Base-by-base conservation (phyloP, 345 rosid species). In the Populus euphratica region DNA sequence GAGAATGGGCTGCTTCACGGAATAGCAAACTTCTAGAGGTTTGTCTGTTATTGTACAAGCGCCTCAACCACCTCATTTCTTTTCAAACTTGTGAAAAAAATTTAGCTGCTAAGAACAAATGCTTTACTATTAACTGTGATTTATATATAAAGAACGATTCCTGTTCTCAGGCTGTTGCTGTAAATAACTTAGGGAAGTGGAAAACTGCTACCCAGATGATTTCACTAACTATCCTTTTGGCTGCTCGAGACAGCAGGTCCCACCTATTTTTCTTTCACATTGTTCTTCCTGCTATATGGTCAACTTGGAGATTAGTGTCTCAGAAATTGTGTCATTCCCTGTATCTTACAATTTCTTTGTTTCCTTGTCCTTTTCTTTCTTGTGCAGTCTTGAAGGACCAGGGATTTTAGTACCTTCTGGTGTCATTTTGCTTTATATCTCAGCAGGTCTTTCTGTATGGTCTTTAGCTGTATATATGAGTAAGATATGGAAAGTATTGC, bases 1-100 rank as follows among this genome's bases (percentile, higher is more conserved):
- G 97, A 81, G 98, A 96, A 86, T 93, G 99, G 99, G 98, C 99
- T 78, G 99, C 99, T 77, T 96, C 99, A 70, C 96, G 93, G 86
- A 88, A 89, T 75, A 74, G 86, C 71, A 89, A 88, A 85, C 94
- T 96, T 83, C 84, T 88, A 76, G 89, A 92, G 99, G 99, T 93
- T 78, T 41, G 86, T 81, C 68, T 54, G 69, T 36, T 62, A 36
- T 10, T 62, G 3, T 41, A 33, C 43, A 38, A 76, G 23, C 39
- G 59, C 13, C 72, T 69, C 66, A 68, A 14, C 47, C 29, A 39
- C 56, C 25, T n/a, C 36, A n/a, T 69, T 14, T 59, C 33, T 29
- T 54, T 49, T 50, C 9, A 47, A 56, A 72, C 36, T 44, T 50
- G 9, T 49, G 8, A 62, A 41, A 35, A 39, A n/a, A 13, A 61